Percentiles rank a stretch among this genome's conserved stretches.
These are phyloP conservation scores for Nothophaeocryptopus gaeumannii DNA, from an alignment of 2,329 filamentous ascomycete genomes.

Conservation along the genomic window DNA sequence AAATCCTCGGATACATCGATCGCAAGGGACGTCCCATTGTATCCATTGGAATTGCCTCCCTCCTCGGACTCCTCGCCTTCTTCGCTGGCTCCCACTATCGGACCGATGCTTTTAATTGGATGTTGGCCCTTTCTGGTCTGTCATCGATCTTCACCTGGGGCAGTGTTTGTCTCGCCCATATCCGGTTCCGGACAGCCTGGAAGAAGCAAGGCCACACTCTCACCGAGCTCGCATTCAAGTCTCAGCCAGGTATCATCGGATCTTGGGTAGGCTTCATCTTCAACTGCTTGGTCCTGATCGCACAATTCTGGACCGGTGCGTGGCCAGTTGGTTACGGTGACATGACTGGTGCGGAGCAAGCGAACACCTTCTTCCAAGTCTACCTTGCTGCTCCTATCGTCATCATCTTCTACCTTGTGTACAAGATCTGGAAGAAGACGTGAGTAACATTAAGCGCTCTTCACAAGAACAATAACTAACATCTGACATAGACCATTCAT, in stretches of 20 bases:
- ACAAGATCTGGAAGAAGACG: slow-evolving; percentile 32
- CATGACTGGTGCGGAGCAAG: slow-evolving; percentile 17
- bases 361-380: slow-evolving; percentile 28
- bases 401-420: slow-evolving; percentile 32
- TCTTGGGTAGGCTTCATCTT: slow-evolving; percentile 61
- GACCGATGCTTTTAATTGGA: slow-evolving; percentile 70
- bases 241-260: slow-evolving; percentile 57
- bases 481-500: slow-evolving; percentile 47
- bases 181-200: slow-evolving; percentile 85
- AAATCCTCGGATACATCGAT: slow-evolving; percentile 61
- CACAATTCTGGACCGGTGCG: slow-evolving; percentile 76
- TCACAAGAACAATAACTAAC: background rate
- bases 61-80: slow-evolving; percentile 72
- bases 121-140: slow-evolving; percentile 70
- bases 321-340: slow-evolving; percentile 58
- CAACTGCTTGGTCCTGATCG: slow-evolving; percentile 65
- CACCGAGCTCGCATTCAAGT: slow-evolving; percentile 63
- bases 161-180: slow-evolving; percentile 85
- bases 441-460: background rate
- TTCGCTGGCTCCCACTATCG: slow-evolving; percentile 65
- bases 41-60: slow-evolving; percentile 66
- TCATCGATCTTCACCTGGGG: slow-evolving; percentile 77
- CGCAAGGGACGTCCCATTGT: slow-evolving; percentile 76
- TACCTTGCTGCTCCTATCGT: slow-evolving; percentile 38
- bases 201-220: slow-evolving; percentile 60